Base-by-base conservation (phyloP, 1,284 basidiomycete species). In the Sporisorium exsertum region DNA sequence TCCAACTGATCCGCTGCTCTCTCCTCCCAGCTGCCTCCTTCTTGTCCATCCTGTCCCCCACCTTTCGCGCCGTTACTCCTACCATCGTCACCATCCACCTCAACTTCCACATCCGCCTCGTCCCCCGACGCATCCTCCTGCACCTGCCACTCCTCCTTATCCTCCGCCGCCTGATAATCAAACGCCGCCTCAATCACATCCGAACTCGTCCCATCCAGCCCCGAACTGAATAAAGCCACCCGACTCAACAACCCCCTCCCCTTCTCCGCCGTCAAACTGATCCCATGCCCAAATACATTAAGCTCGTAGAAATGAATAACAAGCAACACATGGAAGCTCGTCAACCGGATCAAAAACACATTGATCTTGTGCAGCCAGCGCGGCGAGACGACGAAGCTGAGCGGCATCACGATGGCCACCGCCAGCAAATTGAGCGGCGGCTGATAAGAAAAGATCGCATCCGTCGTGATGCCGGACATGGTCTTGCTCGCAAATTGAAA, bases 361-460 rank as follows among this genome's bases (percentile, higher is more conserved):
- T 87, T 86, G 73, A 86, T 80, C 74, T 94, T 94, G 82, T 94
- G 93, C 46, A 81, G 54, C 73, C 78, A 83, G 5, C 81, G 57
- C 12, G 80, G 80, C 42, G 60, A 67, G 5, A 73, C 58, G 10
- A 79, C 57, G 47, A 52, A 81, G 58, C 70, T 72, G 42, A 77
- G 60, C 33, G 74, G 74, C 74, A 77, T 73, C 4, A 82, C 69
- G 12, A 81, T 63, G 24, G 59, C 58, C 16, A 82, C 50, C 20
- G 72, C 77, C 20, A 83, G 35, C 50, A 81, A 49, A 32, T 82
- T 81, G 37, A 97, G 87, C 0, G 95, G 95, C 1, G 95, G 92
- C 81, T 95, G 93, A 83, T 97, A 97, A 32, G 93, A 94, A 86
- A 97, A 97, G 16, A 97, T 87, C 2, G 91, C 94, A 82, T 97